These are phyloP conservation scores for Cladosporium sp. DNA, from an alignment of 2,329 filamentous ascomycete genomes.

Conservation along the genomic window DNA sequence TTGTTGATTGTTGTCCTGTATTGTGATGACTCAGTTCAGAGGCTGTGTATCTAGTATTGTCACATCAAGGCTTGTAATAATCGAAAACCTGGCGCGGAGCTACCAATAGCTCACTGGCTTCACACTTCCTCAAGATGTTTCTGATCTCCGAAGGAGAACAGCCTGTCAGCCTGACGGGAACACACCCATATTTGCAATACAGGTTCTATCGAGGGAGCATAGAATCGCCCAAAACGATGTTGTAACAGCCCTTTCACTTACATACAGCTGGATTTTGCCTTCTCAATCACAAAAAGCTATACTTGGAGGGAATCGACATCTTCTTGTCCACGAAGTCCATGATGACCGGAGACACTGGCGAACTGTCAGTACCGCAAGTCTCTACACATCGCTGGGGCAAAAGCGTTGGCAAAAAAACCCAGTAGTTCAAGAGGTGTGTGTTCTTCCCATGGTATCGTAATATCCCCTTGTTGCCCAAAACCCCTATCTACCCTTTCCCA, in stretches of 20 bases:
- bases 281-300: background rate
- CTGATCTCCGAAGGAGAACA: background rate
- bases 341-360: background rate
- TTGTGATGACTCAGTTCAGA: background rate
- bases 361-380: background rate
- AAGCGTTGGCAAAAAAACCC: background rate
- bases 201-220: background rate
- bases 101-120: background rate
- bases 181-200: background rate
- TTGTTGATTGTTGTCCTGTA: background rate
- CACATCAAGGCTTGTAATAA: background rate
- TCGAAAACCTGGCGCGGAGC: background rate
- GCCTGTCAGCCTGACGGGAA: too few species aligned
- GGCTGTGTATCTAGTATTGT: background rate
- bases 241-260: background rate
- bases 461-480: background rate
- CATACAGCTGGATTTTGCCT: background rate
- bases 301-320: background rate
- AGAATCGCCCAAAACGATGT: background rate
- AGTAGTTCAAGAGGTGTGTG: background rate
- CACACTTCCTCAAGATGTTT: background rate
- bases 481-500: background rate
- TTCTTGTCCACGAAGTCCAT: background rate
- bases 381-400: background rate
- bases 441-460: background rate